Base-by-base conservation (phyloP, 768 basidiomycete species). In the Lentinula lateritia region DNA sequence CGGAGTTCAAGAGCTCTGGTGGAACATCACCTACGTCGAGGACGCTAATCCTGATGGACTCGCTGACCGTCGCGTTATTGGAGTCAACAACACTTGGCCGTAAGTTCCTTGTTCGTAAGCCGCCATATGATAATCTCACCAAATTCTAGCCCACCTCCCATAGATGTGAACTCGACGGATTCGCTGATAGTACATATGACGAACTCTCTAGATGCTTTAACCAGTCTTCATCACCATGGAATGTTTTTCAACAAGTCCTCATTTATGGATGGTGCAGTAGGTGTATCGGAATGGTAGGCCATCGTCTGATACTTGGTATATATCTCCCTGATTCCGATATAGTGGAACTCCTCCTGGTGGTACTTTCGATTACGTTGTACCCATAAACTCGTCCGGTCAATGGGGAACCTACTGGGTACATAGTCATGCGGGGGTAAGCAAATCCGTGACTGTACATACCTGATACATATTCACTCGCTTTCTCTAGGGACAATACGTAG, bases 51-150 rank as follows among this genome's bases (percentile, higher is more conserved):
- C 96, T 2, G 94, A 96, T 69, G 92, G 90, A 5, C 83, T 94
- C 56, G 83, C 76, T 56, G 77, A 84, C 12, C 86, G 95, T 52
- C 78, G 86, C 8, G 93, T 86, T 54, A 84, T 97, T 54, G 95
- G 95, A 58, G 85, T 97, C 55, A 98, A 98, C 69, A 85, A 86
- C 18, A 89, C 91, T 5, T 98, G 95, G 96, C 95, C 95, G 89
- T 95, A 72, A 71, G 93, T 79, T 18, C 54, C 57, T 15, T 43
- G 58, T 52, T 18, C 7, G 18, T 9, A 42, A 12, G 3, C 42
- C 36, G 28, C 41, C 50, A 28, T 43, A 35, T 46, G 52, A 42
- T 32, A 23, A 18, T 12, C 46, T 55, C 34, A 10, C 56, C 53
- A 62, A 61, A 50, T 28, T 46, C 28, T 62, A 95, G 92, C 32